Evolutionary conservation across 2,329 filamentous ascomycete species (phyloP).

Genomic region (Cytospora piceicola): DNA sequence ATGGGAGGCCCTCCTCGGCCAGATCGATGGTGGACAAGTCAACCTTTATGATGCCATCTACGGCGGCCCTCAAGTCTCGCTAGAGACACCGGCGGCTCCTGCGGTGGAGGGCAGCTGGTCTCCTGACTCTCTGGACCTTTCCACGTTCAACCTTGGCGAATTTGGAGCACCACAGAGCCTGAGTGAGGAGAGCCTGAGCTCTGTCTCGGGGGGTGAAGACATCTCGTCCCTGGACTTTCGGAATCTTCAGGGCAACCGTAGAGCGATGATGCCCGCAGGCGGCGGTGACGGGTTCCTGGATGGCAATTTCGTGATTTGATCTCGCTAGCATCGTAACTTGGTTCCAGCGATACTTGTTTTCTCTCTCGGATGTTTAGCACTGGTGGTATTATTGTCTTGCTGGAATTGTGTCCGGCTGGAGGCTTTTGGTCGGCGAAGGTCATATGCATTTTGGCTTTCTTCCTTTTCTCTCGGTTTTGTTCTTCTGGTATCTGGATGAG

Average conservation of each 20-base stretch:
- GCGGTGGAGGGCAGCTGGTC: slow-evolving; percentile 50
- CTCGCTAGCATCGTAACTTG: slow-evolving; percentile 29
- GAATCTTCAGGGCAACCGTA: slow-evolving; percentile 21
- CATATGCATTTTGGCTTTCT: not conserved
- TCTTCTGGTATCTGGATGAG: not conserved
- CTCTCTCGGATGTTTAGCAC: not conserved
- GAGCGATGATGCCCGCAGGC: slow-evolving; percentile 17
- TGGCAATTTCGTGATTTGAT: slow-evolving; percentile 43
- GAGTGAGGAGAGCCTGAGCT: slow-evolving; percentile 62
- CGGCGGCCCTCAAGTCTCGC: slow-evolving; percentile 61
- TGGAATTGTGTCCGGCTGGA: not conserved
- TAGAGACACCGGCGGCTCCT: slow-evolving; percentile 48
- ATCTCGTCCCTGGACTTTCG: slow-evolving; percentile 51
- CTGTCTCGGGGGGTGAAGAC: slow-evolving; percentile 50
- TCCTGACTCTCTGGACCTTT: slow-evolving; percentile 60
- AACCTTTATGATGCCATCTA: slow-evolving; percentile 88
- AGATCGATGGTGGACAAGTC: slow-evolving; percentile 76
- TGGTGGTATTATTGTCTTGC: not conserved
- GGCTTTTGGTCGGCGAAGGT: not conserved
- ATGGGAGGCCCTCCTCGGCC: slow-evolving; percentile 81
- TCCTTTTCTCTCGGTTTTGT: not conserved
- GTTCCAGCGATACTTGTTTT: not conserved
- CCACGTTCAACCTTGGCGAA: slow-evolving; percentile 55
- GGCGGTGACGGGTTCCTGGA: slow-evolving; percentile 40
- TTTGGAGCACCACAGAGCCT: slow-evolving; percentile 51